Conservation (phyloP, 768 basidiomycete species). For the Solioccasus polychromus region DNA sequence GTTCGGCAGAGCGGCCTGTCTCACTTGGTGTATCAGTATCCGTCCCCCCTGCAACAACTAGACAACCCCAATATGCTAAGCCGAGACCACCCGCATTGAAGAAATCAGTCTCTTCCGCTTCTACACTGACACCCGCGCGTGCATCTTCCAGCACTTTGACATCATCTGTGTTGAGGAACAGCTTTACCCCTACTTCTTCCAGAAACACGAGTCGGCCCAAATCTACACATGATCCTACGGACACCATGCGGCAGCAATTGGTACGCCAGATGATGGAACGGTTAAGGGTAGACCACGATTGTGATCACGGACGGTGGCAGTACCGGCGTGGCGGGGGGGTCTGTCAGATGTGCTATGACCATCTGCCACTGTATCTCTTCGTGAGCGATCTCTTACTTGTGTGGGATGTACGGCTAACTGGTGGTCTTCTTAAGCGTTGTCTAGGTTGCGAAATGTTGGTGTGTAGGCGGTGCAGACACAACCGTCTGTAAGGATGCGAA, state of each 20-base stretch:
- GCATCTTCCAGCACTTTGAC: not conserved
- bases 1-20: no score
- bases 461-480: conserved; percentile 37
- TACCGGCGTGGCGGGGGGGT: conserved; percentile 40
- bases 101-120: not conserved
- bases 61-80: no score
- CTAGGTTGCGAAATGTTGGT: conserved; percentile 31
- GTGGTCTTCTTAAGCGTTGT: conserved; percentile 26
- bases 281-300: conserved; percentile 55
- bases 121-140: not conserved
- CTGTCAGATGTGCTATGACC: conserved; percentile 45
- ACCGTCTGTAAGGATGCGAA: conserved; percentile 34
- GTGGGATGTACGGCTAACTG: not conserved
- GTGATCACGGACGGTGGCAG: conserved; percentile 43
- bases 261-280: conserved; percentile 34
- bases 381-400: conserved; percentile 36
- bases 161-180: not conserved
- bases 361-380: conserved; percentile 44
- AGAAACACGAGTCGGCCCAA: no score
- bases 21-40: no score
- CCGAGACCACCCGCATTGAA: no score
- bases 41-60: no score
- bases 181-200: not conserved
- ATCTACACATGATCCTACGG: no score
- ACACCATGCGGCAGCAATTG: conserved; percentile 14